A percentile compares a stretch with the other conserved stretches of the same genome.
phyloP scores from a whole-genome alignment of 371 early-diverging fungal species.

The Apophysomyces ossiformis region DNA sequence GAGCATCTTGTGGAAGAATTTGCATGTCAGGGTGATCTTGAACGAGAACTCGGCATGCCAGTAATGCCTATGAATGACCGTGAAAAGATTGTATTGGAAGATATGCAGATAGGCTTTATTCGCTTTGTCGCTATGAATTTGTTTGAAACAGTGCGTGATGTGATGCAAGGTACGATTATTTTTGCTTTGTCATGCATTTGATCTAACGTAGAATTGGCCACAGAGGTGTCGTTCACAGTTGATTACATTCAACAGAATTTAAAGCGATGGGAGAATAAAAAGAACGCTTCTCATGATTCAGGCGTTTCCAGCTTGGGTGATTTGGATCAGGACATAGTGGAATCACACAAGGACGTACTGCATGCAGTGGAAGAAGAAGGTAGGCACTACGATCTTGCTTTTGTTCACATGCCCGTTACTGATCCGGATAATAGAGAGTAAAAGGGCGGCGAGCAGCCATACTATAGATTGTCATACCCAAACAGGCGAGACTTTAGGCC shows the following conservation, averaged over 20 bases:
- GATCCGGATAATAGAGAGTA: not conserved
- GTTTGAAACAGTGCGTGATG: constrained; percentile 56
- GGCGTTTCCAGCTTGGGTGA: constrained; percentile 19
- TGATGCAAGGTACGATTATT: constrained; percentile 33
- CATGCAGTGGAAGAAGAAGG: constrained; percentile 1
- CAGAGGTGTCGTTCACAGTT: constrained; percentile 46
- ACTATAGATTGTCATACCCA: constrained; percentile 27
- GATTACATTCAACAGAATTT: constrained; percentile 44
- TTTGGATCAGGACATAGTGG: constrained; percentile 10
- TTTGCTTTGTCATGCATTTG: too few relatives aligned
- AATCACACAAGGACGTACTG: not conserved
- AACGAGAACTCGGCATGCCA: constrained; percentile 60
- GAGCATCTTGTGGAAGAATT: constrained; percentile 64
- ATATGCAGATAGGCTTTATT: constrained; percentile 75
- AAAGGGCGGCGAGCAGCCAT: constrained; percentile 10
- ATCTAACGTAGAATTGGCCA: not conserved
- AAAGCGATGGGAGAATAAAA: constrained; percentile 44
- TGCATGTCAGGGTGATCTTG: constrained; percentile 68
- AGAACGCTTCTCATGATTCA: constrained; percentile 27
- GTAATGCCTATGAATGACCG: constrained; percentile 60
- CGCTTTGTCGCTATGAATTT: constrained; percentile 69
- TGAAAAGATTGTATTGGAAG: constrained; percentile 53
- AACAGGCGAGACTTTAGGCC: constrained; percentile 16
- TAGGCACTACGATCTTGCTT: not conserved
- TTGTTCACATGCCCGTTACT: not conserved